Evolutionary conservation across 202 grass and related monocot genomes (phyloP), one percentile per base, ranked within the genome.

Genomic region (Digitaria exilis): DNA sequence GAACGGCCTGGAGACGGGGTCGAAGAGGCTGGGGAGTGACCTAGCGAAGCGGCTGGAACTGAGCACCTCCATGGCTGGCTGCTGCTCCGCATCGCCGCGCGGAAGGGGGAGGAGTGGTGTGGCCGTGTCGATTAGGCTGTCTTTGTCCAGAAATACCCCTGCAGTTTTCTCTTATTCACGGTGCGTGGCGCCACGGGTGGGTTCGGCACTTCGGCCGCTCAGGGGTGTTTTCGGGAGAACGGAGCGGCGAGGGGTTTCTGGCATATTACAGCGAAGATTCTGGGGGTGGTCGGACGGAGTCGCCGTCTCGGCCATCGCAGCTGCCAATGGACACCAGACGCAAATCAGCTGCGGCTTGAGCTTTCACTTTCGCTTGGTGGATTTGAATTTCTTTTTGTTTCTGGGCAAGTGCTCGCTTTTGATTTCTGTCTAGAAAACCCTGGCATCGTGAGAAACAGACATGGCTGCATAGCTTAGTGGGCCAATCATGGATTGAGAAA

Each of bases 41-140:
- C 74, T 94, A 92, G 78, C 71, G 76, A 80, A 90, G 85, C 77
- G 83, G 50, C 87, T 87, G 76, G 87, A 87, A 85, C 85, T 89
- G 39, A 93, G 80, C 55, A 80, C 59, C 72, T 89, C 91, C 96
- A 98, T 98, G 60, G 93, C n/a, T n/a, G n/a, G n/a, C 80, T 63
- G 62, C 85, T 88, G 84, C 87, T 92, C 82, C 41, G 93, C 96
- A 95, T 95, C 77, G 84, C 73, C 74, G 32, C 57, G 71, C 54
- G 71, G 71, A 85, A n/a, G 37, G 46, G 16, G 50, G 26, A 39
- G 66, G 59, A 60, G 73, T 44, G 39, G 51, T 59, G 77, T 48
- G 71, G 71, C 71, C 65, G 46, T 57, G 56, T 24, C 29, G 58
- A 85, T 89, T 76, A 18, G 15, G 87, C 65, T 19, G 44, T 29